Conservation (phyloP, 2,329 filamentous ascomycete species). For the Dendrostoma leiphaemia region DNA sequence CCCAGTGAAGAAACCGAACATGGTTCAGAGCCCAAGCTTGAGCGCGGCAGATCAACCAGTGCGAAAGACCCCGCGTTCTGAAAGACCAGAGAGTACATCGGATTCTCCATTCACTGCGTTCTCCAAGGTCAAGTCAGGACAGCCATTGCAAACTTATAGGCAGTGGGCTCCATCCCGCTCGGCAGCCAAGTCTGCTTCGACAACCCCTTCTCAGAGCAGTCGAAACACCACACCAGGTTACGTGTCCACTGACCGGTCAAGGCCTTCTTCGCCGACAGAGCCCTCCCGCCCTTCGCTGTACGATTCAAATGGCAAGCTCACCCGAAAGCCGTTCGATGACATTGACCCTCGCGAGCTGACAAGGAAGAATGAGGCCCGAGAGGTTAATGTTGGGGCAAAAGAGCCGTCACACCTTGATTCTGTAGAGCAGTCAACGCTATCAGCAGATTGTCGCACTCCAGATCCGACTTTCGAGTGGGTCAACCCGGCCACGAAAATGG, state of each 20-base stretch:
- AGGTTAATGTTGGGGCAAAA: not conserved
- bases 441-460: constrained; percentile 20
- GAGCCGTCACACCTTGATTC: not conserved
- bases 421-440: not conserved
- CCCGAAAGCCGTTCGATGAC: constrained; percentile 45
- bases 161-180: constrained; percentile 6
- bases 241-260: not conserved
- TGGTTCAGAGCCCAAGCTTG: not conserved
- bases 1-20: not conserved
- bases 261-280: not conserved
- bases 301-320: constrained; percentile 38
- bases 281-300: constrained; percentile 29
- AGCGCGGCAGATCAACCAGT: not conserved
- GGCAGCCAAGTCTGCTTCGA: constrained; percentile 1
- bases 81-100: not conserved
- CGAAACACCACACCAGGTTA: not conserved
- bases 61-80: not conserved
- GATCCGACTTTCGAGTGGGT: constrained; percentile 50
- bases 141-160: constrained; percentile 26
- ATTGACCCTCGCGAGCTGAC: constrained; percentile 13
- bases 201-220: not conserved
- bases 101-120: constrained; percentile 36
- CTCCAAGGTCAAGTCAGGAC: constrained; percentile 32
- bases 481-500: constrained; percentile 57
- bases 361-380: not conserved